Conservation (phyloP, 2,329 filamentous ascomycete genomes). For the Colletotrichum tropicicola region DNA sequence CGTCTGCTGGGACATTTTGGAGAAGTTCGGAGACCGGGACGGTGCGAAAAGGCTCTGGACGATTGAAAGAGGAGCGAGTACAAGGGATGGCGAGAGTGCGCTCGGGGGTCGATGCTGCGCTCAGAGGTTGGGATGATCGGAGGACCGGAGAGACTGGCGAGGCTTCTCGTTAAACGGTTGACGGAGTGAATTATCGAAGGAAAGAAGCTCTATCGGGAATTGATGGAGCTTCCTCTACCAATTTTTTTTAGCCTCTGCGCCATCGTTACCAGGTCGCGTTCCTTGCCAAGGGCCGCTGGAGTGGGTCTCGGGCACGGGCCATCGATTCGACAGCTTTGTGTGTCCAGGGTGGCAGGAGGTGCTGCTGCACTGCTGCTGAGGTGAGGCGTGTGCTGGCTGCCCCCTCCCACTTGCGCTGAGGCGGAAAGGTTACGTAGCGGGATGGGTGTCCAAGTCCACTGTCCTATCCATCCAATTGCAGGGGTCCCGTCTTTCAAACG, state of each 20-base stretch:
- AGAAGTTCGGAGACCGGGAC: slow-evolving; percentile 12
- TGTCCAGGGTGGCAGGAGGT: neutral
- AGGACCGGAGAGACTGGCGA: slow-evolving; percentile 3
- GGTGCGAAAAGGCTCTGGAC: neutral
- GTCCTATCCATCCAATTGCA: neutral
- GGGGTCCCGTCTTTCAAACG: slow-evolving; percentile 9
- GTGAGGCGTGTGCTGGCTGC: neutral
- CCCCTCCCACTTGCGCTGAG: neutral
- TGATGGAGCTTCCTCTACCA: slow-evolving; percentile 31
- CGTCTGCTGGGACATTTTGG: slow-evolving; percentile 48
- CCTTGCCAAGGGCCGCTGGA: slow-evolving; percentile 16
- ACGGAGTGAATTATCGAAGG: slow-evolving; percentile 19
- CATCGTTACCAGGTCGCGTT: slow-evolving; percentile 27
- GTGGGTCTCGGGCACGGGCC: slow-evolving; percentile 26
- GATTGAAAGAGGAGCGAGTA: neutral
- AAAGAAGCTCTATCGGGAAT: slow-evolving; percentile 30
- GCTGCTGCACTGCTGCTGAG: neutral
- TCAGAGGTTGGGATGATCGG: neutral
- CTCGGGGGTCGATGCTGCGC: neutral
- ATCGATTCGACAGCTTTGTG: slow-evolving; percentile 16
- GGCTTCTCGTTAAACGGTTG: too few relatives aligned
- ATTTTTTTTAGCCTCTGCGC: slow-evolving; percentile 33
- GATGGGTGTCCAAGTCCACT: slow-evolving; percentile 8
- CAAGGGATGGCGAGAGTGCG: neutral
- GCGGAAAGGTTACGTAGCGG: slow-evolving; percentile 16